Conservation (phyloP, 495 filamentous ascomycete genomes). For the Xylaria venustula region DNA sequence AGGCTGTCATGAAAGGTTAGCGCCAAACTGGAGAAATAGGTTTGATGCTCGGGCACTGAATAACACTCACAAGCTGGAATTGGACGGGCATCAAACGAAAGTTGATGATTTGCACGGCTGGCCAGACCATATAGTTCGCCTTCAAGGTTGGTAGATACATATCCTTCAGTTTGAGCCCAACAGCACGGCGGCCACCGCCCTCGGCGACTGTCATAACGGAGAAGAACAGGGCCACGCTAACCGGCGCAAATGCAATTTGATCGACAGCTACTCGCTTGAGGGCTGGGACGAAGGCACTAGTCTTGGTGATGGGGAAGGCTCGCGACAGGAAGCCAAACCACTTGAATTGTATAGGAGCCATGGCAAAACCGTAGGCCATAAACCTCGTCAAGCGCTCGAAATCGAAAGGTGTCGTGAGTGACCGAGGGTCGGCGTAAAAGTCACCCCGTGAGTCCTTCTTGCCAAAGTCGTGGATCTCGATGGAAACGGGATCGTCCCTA, state of each 20-base stretch:
- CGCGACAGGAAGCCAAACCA: conserved; percentile 91
- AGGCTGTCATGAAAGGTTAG: conserved; percentile 56
- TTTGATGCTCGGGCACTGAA: not conserved
- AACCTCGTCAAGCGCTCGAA: conserved; percentile 91
- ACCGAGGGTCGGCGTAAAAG: conserved; percentile 61
- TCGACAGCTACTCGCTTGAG: conserved; percentile 90
- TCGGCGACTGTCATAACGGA: conserved; percentile 95
- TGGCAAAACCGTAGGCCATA: conserved; percentile 93
- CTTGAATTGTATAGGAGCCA: conserved; percentile 94
- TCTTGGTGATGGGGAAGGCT: conserved; percentile 81
- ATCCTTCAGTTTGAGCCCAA: conserved; percentile 83
- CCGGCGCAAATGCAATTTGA: conserved; percentile 92
- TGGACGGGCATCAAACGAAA: conserved; percentile 93
- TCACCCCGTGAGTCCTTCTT: conserved; percentile 75
- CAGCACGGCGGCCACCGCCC: conserved; percentile 79
- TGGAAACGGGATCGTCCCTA: conserved; percentile 71
- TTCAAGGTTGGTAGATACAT: conserved; percentile 93
- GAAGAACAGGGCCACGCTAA: conserved; percentile 88
- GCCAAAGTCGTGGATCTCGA: conserved; percentile 88
- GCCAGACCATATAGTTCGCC: conserved; percentile 96
- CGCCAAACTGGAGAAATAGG: not conserved
- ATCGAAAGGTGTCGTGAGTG: conserved; percentile 81
- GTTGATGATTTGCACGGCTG: conserved; percentile 93
- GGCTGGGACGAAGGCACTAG: conserved; percentile 67
- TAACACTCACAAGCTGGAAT: conserved; percentile 86